Evolutionary conservation across 2,329 filamentous ascomycete genomes (phyloP), one percentile per base, ranked within the genome.

Genomic region (Annulohypoxylon truncatum): DNA sequence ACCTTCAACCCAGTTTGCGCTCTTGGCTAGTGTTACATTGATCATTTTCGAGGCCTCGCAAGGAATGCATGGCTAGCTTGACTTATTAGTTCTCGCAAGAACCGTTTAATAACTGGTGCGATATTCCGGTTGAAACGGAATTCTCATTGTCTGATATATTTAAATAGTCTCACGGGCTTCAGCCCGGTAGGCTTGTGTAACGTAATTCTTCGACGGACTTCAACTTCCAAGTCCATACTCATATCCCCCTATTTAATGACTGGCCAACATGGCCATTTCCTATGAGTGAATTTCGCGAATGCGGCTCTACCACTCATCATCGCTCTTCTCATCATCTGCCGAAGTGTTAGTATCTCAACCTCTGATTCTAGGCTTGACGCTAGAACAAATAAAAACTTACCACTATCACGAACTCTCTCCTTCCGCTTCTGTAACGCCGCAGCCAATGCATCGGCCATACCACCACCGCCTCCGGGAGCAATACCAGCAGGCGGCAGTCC

Each of bases 401-500:
- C 95, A 84, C 93, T 97, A 78, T 92, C 91, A 81, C 92, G 93
- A 77, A 97, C 95, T 84, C 97, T 97, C 79, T 93, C 89, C 84
- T 97, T 97, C 79, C 95, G 87, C 81, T 92, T 92, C 76, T 90
- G 88, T 73, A 94, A 80, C 61, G 91, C 92, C 65, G 89, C 90
- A 64, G 92, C 92, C 72, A 97, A 81, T 50, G 93, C 94, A 81
- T 91, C 93, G 20, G 93, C 93, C 85, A 97, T 88, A 33, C 88
- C 90, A 60, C 89, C 87, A 9, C 87, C 85, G 44, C 85, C 85
- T 52, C 82, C 77, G 51, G 83, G 77, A n/a, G 82, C 78, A 44
- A 84, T 77, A 22, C 85, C 85, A 47, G 86, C 80, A 7, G 87
- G 80, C 59, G 87, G 81, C 63, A 84, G 72, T 38, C 82, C 84